Base-by-base conservation (phyloP, 805 yeast genomes). In the Wickerhamiella kurtzmanii region DNA sequence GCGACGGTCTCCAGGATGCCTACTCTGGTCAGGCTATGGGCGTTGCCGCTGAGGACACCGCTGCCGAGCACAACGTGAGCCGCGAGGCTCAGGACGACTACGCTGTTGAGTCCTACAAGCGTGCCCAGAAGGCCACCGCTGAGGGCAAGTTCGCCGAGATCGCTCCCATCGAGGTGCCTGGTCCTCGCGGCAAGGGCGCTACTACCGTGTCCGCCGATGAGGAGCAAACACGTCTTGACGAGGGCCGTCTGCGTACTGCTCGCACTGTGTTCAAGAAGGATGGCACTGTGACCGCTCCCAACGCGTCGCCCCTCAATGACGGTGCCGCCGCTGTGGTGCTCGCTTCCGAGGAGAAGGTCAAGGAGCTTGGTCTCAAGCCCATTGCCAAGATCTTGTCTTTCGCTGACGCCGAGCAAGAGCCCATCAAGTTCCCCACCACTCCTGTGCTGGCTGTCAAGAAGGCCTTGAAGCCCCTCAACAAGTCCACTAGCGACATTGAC, bases 331-430 rank as follows among this genome's bases (percentile, higher is more conserved):
- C 97, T 44, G 77, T 92, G 36, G 72, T 92, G 41, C 74, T 92
- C 56, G 92, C 86, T 45, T 82, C 95, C 49, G 96, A 77, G 63
- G 70, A 70, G 53, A 87, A 88, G 71, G 73, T 88, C 59, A 77
- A 78, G 64, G 95, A 88, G 73, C 76, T 87, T 58, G 81, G 82
- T 41, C 71, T 92, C 62, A 86, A 72, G 64, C 98, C 99, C 53
- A 64, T 92, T 52, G 97, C 96, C 50, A 78, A 79, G 65, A 80
- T 92, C 59, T 64, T 75, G 46, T 94, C 96, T 51, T 89, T 95
- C 95, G 98, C 95, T 68, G 99, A 92, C 65, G 97, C 97, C 60
- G 98, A 94, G 48, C 88, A 86, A 65, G 78, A 79, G 40, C 98
- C 99, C 55, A 75, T 82, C 58, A 94, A 88, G 69, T 92, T 92